Evolutionary conservation across 208 protist genomes (phyloP).

Genomic region (Acanthamoeba culbertsoni): DNA sequence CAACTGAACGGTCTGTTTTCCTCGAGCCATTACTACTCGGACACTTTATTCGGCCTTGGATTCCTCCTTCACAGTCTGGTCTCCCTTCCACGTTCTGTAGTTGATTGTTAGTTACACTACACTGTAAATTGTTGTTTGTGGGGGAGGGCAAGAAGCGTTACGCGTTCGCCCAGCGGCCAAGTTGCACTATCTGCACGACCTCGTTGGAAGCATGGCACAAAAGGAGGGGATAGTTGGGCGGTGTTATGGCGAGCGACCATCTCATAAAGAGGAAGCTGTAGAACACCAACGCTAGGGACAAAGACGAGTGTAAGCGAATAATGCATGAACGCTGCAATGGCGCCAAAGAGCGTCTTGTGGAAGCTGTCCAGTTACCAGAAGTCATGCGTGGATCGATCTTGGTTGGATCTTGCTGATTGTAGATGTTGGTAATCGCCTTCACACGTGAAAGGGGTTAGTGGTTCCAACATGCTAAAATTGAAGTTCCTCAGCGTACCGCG

Average conservation of each 20-base stretch:
- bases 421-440: conserved; percentile 58
- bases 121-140: neutral
- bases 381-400: conserved; percentile 70
- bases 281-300: conserved; percentile 20
- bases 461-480: neutral
- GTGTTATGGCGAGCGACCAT: conserved; percentile 69
- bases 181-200: conserved; percentile 54
- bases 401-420: conserved; percentile 59
- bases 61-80: neutral
- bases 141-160: neutral
- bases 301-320: neutral
- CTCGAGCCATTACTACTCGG: too few species aligned
- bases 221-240: conserved; percentile 67
- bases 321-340: neutral
- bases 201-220: conserved; percentile 70
- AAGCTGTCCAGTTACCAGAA: conserved; percentile 55
- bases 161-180: conserved; percentile 56
- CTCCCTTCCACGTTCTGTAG: neutral
- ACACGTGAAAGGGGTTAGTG: neutral
- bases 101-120: neutral
- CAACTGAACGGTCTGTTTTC: too few species aligned
- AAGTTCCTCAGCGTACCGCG: neutral
- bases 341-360: neutral
- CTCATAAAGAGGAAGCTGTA: conserved; percentile 68
- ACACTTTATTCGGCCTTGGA: neutral